Evolutionary conservation across 176 grass and related monocot species (phyloP).

Genomic region (Oryza officinalis): DNA sequence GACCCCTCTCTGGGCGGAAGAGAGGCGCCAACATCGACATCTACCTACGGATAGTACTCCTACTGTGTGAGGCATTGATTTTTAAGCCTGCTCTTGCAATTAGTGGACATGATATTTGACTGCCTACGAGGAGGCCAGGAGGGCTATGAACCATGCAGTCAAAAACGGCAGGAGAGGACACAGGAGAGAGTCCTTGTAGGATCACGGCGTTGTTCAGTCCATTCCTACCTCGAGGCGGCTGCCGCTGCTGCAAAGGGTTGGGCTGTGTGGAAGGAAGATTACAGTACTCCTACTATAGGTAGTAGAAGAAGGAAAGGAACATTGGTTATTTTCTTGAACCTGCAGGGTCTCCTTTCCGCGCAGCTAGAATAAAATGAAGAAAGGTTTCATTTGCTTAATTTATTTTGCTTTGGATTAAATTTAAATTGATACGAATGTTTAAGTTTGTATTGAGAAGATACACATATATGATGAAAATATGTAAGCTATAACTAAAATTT

Average conservation of each 20-base stretch:
- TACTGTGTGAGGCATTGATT: background rate
- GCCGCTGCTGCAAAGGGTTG: background rate
- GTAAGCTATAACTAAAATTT: too few species aligned
- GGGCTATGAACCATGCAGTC: background rate
- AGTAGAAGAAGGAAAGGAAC: too few species aligned
- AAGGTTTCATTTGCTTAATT: too few species aligned
- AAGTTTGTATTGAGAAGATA: too few species aligned
- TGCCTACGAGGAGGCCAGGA: background rate
- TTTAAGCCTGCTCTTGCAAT: conserved; percentile 18
- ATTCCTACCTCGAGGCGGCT: conserved; percentile 1
- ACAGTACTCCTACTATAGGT: too few species aligned
- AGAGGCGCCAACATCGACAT: background rate
- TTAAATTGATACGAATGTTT: too few species aligned
- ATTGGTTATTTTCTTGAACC: background rate
- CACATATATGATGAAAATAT: too few species aligned
- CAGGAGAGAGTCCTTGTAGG: background rate
- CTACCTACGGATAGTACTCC: background rate
- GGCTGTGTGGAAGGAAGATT: background rate
- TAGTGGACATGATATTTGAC: conserved; percentile 1
- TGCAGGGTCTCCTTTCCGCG: background rate
- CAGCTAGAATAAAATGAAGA: too few species aligned
- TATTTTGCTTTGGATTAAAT: too few species aligned
- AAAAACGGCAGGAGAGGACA: background rate
- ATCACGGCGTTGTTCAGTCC: background rate
- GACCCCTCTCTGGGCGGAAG: background rate